Evolutionary conservation across 495 filamentous ascomycete genomes (phyloP), one percentile per base, ranked within the genome.

Genomic region (Penicillium fimorum): DNA sequence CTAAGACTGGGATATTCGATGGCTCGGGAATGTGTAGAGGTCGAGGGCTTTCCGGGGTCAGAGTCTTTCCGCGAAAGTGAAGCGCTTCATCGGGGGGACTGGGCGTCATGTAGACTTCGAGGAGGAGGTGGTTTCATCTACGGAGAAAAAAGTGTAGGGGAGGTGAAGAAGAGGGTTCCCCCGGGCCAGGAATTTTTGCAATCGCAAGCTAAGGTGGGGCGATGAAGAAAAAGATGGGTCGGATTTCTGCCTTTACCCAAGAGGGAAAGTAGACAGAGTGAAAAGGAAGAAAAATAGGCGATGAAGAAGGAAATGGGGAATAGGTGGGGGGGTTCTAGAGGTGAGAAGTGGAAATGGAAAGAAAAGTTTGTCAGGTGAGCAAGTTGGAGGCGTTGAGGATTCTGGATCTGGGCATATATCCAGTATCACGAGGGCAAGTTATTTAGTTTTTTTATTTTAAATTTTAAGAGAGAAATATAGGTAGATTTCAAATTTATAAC

Each of bases 31-130:
- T 77, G 69, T 89, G 84, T 60, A 89, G 61, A 53, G 87, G 87
- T 56, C 85, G 82, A 54, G 87, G 87, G 66, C 85, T 88, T 63
- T 88, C 82, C 61, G 87, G 87, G 70, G 86, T 87, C 67, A 88
- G 71, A 53, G 83, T 82, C 76, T 86, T 84, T 72, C 83, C 82
- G 61, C 82, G 84, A 66, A 83, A 84, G 65, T 86, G 80, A 71
- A 83, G 78, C 63, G 82, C 79, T 76, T 88, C 83, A 73, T 82
- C 73, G 49, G 82, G 73, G 75, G 81, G 73, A 75, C 75, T 80
- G 72, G 81, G 79, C 71, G 82, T 86, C 86, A 88, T 88, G 73
- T 74, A 75, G 74, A 69, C 67, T 54, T 64, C 47, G 63, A 63
- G 68, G 62, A 53, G 52, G 65, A 61, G 68, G 64, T 53, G 53